Evolutionary conservation across 768 basidiomycete species (phyloP).

Genomic region (Thelephora ganbajun): DNA sequence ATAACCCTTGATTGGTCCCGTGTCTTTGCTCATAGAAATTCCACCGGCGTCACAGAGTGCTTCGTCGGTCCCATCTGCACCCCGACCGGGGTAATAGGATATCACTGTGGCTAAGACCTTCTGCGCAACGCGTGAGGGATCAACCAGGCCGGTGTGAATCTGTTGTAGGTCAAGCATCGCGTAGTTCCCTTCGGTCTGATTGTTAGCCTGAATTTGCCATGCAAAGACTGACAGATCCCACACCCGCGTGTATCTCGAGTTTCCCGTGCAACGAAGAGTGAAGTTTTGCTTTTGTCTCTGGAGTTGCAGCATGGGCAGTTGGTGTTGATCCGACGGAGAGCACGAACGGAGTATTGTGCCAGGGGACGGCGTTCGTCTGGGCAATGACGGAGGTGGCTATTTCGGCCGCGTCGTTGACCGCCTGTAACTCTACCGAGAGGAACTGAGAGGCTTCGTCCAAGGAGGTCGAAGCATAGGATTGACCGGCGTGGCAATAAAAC

Average conservation of each 20-base stretch:
- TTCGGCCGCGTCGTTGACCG: conserved; percentile 52
- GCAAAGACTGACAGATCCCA: conserved; percentile 4
- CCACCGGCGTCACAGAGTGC: conserved; percentile 75
- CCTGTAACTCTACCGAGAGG: conserved; percentile 54
- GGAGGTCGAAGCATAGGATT: conserved; percentile 66
- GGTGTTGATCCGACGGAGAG: conserved; percentile 83
- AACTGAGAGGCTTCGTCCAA: conserved; percentile 48
- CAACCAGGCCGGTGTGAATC: conserved; percentile 55
- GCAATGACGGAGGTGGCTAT: conserved; percentile 35
- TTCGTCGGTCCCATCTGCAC: conserved; percentile 47
- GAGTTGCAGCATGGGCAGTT: conserved; percentile 65
- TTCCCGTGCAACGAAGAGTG: conserved; percentile 37
- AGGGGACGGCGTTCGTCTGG: conserved; percentile 17
- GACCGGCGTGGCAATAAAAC: conserved; percentile 72
- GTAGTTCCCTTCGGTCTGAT: conserved; percentile 47
- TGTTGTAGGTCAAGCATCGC: conserved; percentile 79
- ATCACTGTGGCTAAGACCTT: conserved; percentile 59
- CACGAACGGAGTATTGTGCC: conserved; percentile 39
- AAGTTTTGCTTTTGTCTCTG: conserved; percentile 30
- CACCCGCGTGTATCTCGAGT: conserved; percentile 69
- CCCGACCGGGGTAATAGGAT: conserved; percentile 67
- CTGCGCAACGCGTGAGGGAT: conserved; percentile 42
- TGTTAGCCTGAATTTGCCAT: not conserved
- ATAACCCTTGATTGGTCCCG: conserved; percentile 54
- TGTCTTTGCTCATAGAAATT: conserved; percentile 81